A percentile compares a stretch with the other conserved stretches of the same genome.
These are phyloP conservation scores for Alectoria sarmentosa DNA, from an alignment of 495 filamentous ascomycete species.

Conservation along the genomic window DNA sequence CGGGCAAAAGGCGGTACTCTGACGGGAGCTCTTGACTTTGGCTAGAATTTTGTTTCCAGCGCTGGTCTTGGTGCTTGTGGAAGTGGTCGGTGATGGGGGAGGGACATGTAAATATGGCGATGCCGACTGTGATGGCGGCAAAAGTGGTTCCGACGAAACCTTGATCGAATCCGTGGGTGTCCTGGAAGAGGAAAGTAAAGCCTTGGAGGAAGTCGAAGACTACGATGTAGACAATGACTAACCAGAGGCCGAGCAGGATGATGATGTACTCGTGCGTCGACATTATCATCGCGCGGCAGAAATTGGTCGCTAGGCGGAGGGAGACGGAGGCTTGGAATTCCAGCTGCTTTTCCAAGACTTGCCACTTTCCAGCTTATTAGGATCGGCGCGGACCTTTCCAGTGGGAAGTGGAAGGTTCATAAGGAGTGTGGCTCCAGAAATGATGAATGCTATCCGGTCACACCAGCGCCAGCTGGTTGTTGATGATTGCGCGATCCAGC, in stretches of 20 bases:
- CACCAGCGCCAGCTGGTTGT: slow-evolving; percentile 46
- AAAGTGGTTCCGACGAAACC: slow-evolving; percentile 52
- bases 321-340: slow-evolving; percentile 38
- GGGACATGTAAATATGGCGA: slow-evolving; percentile 51
- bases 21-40: slow-evolving; percentile 38
- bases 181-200: slow-evolving; percentile 56
- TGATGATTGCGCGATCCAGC: slow-evolving; percentile 38
- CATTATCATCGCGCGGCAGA: too few relatives aligned
- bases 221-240: slow-evolving; percentile 58
- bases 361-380: slow-evolving; percentile 47
- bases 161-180: slow-evolving; percentile 46
- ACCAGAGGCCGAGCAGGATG: slow-evolving; percentile 49
- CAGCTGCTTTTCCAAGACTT: slow-evolving; percentile 38
- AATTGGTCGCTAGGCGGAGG: slow-evolving; percentile 32
- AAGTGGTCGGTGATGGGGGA: too few relatives aligned
- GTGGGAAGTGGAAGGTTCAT: slow-evolving; percentile 42
- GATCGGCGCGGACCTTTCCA: slow-evolving; percentile 46
- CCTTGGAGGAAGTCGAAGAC: slow-evolving; percentile 62
- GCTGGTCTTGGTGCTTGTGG: too few relatives aligned
- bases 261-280: slow-evolving; percentile 44
- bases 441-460: slow-evolving; percentile 46
- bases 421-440: slow-evolving; percentile 36
- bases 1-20: slow-evolving; percentile 52
- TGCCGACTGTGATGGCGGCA: slow-evolving; percentile 50
- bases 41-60: slow-evolving; percentile 44